phyloP scores from a whole-genome alignment of 2,329 filamentous ascomycete genomes.

The Neurospora sp. region DNA sequence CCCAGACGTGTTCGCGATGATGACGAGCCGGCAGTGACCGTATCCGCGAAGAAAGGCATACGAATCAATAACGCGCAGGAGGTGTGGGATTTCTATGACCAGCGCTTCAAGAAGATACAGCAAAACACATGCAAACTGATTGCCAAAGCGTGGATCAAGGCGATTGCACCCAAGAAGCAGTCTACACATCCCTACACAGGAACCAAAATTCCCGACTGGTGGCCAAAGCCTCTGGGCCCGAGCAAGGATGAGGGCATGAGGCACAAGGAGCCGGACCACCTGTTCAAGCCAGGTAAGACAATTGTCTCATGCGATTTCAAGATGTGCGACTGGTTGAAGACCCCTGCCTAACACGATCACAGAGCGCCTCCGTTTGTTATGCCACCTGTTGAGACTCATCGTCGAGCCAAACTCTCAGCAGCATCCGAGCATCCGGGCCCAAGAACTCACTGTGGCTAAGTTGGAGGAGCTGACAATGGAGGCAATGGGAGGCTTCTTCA shows the following conservation, averaged over 20 bases:
- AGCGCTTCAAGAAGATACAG: constrained; percentile 55
- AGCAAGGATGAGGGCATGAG: constrained; percentile 45
- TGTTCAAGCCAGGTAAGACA: constrained; percentile 53
- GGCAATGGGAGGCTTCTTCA: constrained; percentile 47
- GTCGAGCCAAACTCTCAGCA: constrained; percentile 40
- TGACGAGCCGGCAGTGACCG: constrained; percentile 28
- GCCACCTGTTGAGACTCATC: constrained; percentile 51
- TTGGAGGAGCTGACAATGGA: constrained; percentile 51
- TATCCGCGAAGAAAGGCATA: constrained; percentile 33
- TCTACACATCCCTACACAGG: constrained; percentile 63
- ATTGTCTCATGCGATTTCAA: not conserved
- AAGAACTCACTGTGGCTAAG: constrained; percentile 43
- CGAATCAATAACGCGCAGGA: constrained; percentile 43
- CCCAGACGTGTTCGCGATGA: constrained; percentile 30
- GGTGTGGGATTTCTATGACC: constrained; percentile 50
- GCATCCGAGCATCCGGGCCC: constrained; percentile 41
- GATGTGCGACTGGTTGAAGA: no score
- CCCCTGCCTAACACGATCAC: constrained; percentile 5
- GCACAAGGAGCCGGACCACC: constrained; percentile 66
- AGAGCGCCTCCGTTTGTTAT: constrained; percentile 51
- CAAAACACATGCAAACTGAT: constrained; percentile 64
- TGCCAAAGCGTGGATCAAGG: constrained; percentile 67
- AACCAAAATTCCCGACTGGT: constrained; percentile 57
- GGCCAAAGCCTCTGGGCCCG: constrained; percentile 47
- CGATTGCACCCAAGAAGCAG: constrained; percentile 69